Conservation (phyloP, 2,329 filamentous ascomycete species). For the Endocalyx cinctus region DNA sequence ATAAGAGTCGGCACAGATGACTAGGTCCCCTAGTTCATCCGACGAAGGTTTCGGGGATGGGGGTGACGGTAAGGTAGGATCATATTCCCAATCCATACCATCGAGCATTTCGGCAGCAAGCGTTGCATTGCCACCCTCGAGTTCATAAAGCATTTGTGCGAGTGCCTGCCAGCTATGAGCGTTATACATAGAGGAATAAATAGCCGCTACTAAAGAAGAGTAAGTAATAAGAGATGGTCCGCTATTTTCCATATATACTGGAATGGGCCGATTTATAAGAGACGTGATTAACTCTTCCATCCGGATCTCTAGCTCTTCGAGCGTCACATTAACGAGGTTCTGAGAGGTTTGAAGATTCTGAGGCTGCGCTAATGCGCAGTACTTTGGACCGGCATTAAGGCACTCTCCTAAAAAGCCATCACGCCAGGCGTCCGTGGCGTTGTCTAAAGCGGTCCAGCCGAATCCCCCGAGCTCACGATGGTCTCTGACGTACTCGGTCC, state of each 20-base stretch:
- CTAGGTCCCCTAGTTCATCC: constrained; percentile 35
- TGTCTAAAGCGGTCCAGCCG: constrained; percentile 43
- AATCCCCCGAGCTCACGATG: constrained; percentile 42
- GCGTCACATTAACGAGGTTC: constrained; percentile 24
- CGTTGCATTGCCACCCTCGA: constrained; percentile 41
- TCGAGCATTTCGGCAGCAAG: constrained; percentile 37
- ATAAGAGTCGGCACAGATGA: constrained; percentile 43
- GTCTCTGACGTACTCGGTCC: constrained; percentile 42
- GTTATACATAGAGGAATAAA: constrained; percentile 41
- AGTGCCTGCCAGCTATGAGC: constrained; percentile 36
- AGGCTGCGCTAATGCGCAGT: constrained; percentile 39
- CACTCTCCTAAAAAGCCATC: constrained; percentile 49
- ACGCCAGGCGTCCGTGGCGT: constrained; percentile 43
- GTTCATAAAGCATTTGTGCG: constrained; percentile 37
- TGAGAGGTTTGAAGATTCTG: constrained; percentile 17
- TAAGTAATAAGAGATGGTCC: constrained; percentile 44
- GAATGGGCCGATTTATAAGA: constrained; percentile 33
- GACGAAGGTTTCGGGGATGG: constrained; percentile 26
- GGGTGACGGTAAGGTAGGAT: constrained; percentile 31
- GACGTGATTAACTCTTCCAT: constrained; percentile 34
- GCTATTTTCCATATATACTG: constrained; percentile 31
- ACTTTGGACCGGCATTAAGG: constrained; percentile 39
- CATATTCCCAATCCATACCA: constrained; percentile 33
- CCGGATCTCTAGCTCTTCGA: constrained; percentile 32
- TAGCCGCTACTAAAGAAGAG: constrained; percentile 32